phyloP scores from a whole-genome alignment of 2,329 filamentous ascomycete species.

The Aspergillus sclerotialis region DNA sequence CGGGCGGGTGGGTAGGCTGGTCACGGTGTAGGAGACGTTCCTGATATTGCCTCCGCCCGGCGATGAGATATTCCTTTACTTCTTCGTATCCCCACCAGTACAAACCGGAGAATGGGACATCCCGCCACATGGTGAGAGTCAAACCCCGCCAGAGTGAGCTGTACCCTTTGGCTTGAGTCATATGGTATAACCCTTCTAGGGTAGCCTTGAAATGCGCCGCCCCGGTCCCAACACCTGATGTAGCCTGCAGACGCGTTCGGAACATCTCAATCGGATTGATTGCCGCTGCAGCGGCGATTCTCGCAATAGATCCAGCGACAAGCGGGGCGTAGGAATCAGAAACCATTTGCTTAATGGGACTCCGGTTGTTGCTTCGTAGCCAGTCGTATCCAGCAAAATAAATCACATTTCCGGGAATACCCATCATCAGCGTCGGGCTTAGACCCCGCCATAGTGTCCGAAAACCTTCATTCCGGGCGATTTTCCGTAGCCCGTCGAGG shows the following conservation, averaged over 20 bases:
- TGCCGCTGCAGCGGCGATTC: conserved; percentile 70
- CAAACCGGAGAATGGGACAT: conserved; percentile 92
- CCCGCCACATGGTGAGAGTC: conserved; percentile 86
- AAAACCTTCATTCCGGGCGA: conserved; percentile 84
- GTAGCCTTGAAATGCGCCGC: conserved; percentile 73
- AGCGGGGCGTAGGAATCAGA: conserved; percentile 71
- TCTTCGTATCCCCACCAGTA: conserved; percentile 99
- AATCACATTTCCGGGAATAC: conserved; percentile 91
- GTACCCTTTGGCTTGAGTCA: conserved; percentile 73
- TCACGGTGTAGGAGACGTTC: conserved; percentile 10
- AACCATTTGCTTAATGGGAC: conserved; percentile 59
- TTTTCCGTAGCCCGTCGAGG: conserved; percentile 85
- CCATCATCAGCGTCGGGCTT: conserved; percentile 91
- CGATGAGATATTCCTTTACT: conserved; percentile 63
- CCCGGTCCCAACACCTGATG: conserved; percentile 43
- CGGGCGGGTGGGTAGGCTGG: conserved; percentile 46
- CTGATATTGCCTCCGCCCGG: conserved; percentile 51
- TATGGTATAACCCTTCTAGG: conserved; percentile 64
- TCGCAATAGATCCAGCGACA: conserved; percentile 68
- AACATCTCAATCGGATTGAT: conserved; percentile 94
- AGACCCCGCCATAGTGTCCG: conserved; percentile 85
- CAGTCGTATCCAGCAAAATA: conserved; percentile 99
- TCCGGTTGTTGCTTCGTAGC: conserved; percentile 66
- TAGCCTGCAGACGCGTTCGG: conserved; percentile 83
- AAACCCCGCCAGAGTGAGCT: conserved; percentile 83